These are phyloP conservation scores for Saccharomyces hybrid DNA, from an alignment of 1,139 yeast genomes.

Conservation along the genomic window DNA sequence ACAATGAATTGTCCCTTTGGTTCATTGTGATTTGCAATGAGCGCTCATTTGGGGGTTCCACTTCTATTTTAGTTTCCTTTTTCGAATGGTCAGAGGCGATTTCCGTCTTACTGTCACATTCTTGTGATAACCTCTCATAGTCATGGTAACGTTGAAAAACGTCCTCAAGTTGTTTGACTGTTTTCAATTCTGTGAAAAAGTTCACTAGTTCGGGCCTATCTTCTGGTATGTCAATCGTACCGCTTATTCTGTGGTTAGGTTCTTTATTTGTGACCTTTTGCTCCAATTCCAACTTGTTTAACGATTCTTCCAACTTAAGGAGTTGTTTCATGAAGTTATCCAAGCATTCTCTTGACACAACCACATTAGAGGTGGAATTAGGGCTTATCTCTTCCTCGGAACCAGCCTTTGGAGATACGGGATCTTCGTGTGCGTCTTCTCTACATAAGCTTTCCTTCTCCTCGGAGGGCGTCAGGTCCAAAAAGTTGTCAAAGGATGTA, in stretches of 20 bases:
- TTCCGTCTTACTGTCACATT: background rate
- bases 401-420: background rate
- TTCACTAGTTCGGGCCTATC: background rate
- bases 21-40: background rate
- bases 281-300: background rate
- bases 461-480: background rate
- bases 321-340: background rate
- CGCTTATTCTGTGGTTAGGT: background rate
- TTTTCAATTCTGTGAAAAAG: background rate
- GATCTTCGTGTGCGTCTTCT: background rate
- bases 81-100: background rate
- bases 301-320: background rate
- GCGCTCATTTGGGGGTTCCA: background rate
- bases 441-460: background rate
- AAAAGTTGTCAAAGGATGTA: background rate
- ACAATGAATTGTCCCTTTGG: constrained; percentile 11
- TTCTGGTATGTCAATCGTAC: background rate
- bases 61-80: background rate
- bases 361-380: background rate
- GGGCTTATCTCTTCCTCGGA: background rate
- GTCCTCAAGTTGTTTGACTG: background rate
- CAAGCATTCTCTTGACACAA: background rate
- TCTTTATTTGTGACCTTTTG: background rate
- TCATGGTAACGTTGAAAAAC: background rate
- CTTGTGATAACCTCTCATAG: constrained; percentile 6